Percentiles rank a stretch among this genome's conserved stretches.
phyloP scores from a whole-genome alignment of 768 basidiomycete species.

The Grammothele lineata region DNA sequence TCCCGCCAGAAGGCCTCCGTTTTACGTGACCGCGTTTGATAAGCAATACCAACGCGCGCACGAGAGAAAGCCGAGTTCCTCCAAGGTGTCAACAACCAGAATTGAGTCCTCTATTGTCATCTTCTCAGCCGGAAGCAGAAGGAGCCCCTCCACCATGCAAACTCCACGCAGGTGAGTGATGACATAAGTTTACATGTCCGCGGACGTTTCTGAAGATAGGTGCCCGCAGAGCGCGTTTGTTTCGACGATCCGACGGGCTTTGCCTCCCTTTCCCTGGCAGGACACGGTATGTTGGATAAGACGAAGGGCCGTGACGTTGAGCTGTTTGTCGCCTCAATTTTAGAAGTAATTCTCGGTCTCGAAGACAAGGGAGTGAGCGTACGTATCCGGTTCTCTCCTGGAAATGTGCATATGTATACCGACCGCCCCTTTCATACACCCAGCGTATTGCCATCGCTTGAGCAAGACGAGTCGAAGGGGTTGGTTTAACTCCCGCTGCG shows the following conservation, averaged over 20 bases:
- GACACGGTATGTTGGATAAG: conserved; percentile 67
- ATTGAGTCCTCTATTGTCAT: conserved; percentile 77
- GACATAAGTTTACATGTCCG: too few relatives aligned
- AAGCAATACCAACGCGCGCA: conserved; percentile 76
- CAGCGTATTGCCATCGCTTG: conserved; percentile 57
- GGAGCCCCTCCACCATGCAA: conserved; percentile 72
- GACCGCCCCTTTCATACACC: neutral
- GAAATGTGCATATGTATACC: too few relatives aligned
- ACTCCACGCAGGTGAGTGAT: conserved; percentile 65
- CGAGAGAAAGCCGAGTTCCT: conserved; percentile 70
- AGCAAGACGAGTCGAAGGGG: conserved; percentile 86
- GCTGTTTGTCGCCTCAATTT: conserved; percentile 78
- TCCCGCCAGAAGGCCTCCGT: conserved; percentile 34
- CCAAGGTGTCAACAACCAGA: conserved; percentile 74
- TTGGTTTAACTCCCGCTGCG: conserved; percentile 61
- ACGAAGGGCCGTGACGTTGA: conserved; percentile 61
- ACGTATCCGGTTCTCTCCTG: conserved; percentile 14
- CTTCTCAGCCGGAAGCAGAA: conserved; percentile 42
- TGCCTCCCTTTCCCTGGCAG: conserved; percentile 60
- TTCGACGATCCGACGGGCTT: conserved; percentile 73
- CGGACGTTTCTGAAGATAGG: too few relatives aligned
- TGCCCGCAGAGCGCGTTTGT: conserved; percentile 66
- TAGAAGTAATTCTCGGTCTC: conserved; percentile 81
- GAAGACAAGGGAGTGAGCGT: conserved; percentile 73
- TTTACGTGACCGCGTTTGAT: conserved; percentile 50